Conservation (phyloP, 768 basidiomycete species). For the Lactarius hengduanensis region DNA sequence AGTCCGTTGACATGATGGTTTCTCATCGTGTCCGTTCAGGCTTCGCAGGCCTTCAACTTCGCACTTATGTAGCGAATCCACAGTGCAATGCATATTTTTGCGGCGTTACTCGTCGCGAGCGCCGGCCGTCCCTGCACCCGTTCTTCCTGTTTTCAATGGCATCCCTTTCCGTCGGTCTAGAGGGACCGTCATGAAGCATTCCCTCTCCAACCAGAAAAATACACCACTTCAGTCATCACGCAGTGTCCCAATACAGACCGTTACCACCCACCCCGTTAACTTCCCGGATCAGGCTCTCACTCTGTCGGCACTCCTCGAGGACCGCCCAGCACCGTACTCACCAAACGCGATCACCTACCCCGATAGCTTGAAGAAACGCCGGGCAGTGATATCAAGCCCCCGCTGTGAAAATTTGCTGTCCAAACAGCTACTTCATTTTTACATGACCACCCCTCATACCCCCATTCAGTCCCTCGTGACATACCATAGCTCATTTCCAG, state of each 20-base stretch:
- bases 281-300: not conserved
- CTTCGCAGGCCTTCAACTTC: not conserved
- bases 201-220: not conserved
- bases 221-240: not conserved
- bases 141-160: constrained; percentile 14
- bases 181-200: not conserved
- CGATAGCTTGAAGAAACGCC: not conserved
- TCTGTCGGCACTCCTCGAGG: not conserved
- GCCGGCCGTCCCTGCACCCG: constrained; percentile 3
- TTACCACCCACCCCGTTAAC: not conserved
- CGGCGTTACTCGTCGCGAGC: constrained; percentile 17
- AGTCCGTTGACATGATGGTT: not conserved
- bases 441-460: constrained; percentile 30
- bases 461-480: constrained; percentile 44
- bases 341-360: not conserved
- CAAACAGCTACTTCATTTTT: constrained; percentile 13
- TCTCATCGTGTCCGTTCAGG: constrained; percentile 4
- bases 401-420: not conserved
- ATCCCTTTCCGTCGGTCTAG: not conserved
- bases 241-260: not conserved
- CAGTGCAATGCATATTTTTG: not conserved
- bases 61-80: not conserved
- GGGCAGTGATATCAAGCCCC: not conserved
- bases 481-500: constrained; percentile 43
- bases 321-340: not conserved